Conservation (phyloP, 106 monocot species). For the Phalaenopsis aphrodite region DNA sequence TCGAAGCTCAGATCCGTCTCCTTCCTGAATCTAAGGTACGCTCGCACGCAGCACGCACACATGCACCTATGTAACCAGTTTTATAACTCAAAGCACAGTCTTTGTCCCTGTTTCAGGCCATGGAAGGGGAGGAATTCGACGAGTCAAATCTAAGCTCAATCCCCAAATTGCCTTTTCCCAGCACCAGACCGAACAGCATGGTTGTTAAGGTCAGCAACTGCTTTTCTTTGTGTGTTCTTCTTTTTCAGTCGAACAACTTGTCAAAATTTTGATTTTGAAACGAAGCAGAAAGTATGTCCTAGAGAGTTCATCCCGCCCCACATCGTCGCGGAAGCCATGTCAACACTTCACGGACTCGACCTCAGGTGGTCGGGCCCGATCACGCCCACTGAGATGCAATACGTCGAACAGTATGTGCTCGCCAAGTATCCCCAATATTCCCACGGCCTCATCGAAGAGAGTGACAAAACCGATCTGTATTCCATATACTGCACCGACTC, state of each 20-base stretch:
- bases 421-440: constrained; percentile 72
- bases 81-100: background rate
- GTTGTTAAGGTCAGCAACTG: constrained; percentile 31
- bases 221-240: background rate
- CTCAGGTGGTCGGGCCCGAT: constrained; percentile 68
- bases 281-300: constrained; percentile 42
- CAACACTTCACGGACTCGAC: constrained; percentile 53
- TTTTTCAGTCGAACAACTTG: background rate
- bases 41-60: too few relatives aligned
- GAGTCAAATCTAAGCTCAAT: constrained; percentile 9
- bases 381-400: constrained; percentile 49
- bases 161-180: constrained; percentile 17
- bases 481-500: constrained; percentile 7
- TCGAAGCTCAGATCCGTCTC: constrained; percentile 15
- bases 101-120: background rate
- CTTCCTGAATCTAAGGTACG: constrained; percentile 21
- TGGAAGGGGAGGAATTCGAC: constrained; percentile 12
- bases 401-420: constrained; percentile 49
- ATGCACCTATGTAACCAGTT: background rate
- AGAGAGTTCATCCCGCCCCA: constrained; percentile 54
- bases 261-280: background rate
- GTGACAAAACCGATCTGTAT: constrained; percentile 42
- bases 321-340: constrained; percentile 63
- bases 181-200: constrained; percentile 51
- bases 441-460: constrained; percentile 51